Percentiles rank a stretch among this genome's conserved stretches.
phyloP scores from a whole-genome alignment of 2,329 filamentous ascomycete species.

The Sporothrix globosa region DNA sequence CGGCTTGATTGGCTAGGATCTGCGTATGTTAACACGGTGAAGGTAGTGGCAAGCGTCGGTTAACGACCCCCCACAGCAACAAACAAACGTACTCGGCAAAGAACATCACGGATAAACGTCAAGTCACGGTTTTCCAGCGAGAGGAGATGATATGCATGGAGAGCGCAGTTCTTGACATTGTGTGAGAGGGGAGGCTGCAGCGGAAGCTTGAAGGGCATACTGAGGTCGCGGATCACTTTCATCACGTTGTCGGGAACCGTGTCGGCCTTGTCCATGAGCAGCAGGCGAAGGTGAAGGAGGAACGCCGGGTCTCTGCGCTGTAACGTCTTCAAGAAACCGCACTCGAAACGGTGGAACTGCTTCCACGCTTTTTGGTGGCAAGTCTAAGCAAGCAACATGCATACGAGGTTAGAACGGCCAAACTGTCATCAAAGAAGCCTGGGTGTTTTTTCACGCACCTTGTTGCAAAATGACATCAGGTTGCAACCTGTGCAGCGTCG shows the following conservation, averaged over 20 bases:
- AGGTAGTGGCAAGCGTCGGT: background rate
- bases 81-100: slow-evolving; percentile 21
- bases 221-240: slow-evolving; percentile 10
- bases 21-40: background rate
- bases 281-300: slow-evolving; percentile 38
- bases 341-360: slow-evolving; percentile 43
- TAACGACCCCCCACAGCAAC: background rate
- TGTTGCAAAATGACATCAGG: slow-evolving; percentile 40
- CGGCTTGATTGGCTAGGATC: slow-evolving; percentile 32
- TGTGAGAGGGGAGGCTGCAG: background rate
- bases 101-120: slow-evolving; percentile 26
- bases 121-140: slow-evolving; percentile 11
- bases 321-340: slow-evolving; percentile 37
- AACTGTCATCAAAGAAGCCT: too few relatives aligned
- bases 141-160: slow-evolving; percentile 11
- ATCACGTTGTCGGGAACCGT: slow-evolving; percentile 33
- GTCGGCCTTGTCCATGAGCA: slow-evolving; percentile 39
- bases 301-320: slow-evolving; percentile 28
- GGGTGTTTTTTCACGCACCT: slow-evolving; percentile 33
- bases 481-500: slow-evolving; percentile 39
- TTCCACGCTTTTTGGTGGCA: slow-evolving; percentile 42
- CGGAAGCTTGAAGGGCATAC: background rate
- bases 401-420: too few relatives aligned
- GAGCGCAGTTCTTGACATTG: slow-evolving; percentile 29
- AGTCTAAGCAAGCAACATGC: slow-evolving; percentile 32